These are phyloP conservation scores for Chaetomium cochliodes DNA, from an alignment of 495 filamentous ascomycete species.

Conservation along the genomic window DNA sequence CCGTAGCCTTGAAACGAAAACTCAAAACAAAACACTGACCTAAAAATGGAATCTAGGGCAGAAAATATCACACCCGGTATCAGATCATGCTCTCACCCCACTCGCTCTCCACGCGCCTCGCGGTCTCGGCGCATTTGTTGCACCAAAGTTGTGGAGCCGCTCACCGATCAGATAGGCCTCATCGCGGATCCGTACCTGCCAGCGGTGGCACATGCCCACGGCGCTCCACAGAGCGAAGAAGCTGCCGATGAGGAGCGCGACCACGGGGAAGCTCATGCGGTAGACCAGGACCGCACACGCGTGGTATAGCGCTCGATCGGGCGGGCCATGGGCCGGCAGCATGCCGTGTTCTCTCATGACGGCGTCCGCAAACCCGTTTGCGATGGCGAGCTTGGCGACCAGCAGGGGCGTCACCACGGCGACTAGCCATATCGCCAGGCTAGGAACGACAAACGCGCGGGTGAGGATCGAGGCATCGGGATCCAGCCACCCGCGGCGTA, in stretches of 20 bases:
- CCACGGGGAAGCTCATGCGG: constrained; percentile 68
- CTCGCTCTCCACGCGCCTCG: constrained; percentile 35
- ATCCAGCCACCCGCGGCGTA: constrained; percentile 75
- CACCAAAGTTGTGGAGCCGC: constrained; percentile 88
- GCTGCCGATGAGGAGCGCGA: constrained; percentile 48
- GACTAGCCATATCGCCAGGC: constrained; percentile 53
- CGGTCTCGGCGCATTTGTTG: constrained; percentile 36
- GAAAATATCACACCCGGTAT: neutral
- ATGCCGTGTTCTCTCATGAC: constrained; percentile 19
- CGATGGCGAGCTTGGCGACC: constrained; percentile 34
- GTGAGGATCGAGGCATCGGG: constrained; percentile 79
- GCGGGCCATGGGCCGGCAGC: constrained; percentile 21
- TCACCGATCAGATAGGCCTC: constrained; percentile 97
- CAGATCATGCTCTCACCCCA: constrained; percentile 30
- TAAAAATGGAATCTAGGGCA: neutral
- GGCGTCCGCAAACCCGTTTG: constrained; percentile 20
- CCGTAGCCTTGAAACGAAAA: neutral
- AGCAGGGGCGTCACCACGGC: constrained; percentile 60
- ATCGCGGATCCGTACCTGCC: constrained; percentile 81
- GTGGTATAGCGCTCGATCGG: constrained; percentile 38
- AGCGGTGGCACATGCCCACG: constrained; percentile 65
- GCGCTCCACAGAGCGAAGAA: constrained; percentile 45
- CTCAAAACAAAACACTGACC: neutral
- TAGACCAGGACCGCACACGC: constrained; percentile 59
- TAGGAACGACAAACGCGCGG: constrained; percentile 75